Evolutionary conservation across 305 asterid species (phyloP).

Genomic region (Ilex paraguariensis): DNA sequence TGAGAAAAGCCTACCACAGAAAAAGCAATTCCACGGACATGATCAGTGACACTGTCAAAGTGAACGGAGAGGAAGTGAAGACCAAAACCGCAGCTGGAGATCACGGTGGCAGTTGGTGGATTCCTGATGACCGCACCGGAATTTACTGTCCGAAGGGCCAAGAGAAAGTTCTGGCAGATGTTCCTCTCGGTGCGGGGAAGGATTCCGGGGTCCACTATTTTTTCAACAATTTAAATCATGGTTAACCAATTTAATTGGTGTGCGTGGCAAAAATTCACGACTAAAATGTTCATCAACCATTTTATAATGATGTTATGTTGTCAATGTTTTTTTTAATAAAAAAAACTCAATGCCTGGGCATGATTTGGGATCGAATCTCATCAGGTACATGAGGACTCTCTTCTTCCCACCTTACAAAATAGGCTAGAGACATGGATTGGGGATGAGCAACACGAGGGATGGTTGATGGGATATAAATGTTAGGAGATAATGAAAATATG

Average conservation of each 20-base stretch:
- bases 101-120: conserved; percentile 37
- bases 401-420: no score
- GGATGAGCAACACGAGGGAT: no score
- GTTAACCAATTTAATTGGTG: background rate
- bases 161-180: conserved; percentile 50
- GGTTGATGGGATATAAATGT: no score
- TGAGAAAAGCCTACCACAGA: conserved; percentile 53
- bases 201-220: conserved; percentile 39
- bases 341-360: no score
- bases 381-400: no score
- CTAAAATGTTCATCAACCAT: no score
- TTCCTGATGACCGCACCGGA: conserved; percentile 55
- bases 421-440: no score
- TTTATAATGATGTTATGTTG: no score
- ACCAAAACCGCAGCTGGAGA: conserved; percentile 17
- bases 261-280: no score
- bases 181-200: conserved; percentile 39
- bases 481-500: no score
- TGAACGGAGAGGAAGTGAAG: conserved; percentile 43
- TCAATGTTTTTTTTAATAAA: no score
- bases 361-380: no score
- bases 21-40: conserved; percentile 35
- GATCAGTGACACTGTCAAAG: conserved; percentile 27
- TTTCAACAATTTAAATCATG: conserved; percentile 15
- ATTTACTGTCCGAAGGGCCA: conserved; percentile 69